Conservation (phyloP, 352 stramenopile species). For the Pythium biforme region DNA sequence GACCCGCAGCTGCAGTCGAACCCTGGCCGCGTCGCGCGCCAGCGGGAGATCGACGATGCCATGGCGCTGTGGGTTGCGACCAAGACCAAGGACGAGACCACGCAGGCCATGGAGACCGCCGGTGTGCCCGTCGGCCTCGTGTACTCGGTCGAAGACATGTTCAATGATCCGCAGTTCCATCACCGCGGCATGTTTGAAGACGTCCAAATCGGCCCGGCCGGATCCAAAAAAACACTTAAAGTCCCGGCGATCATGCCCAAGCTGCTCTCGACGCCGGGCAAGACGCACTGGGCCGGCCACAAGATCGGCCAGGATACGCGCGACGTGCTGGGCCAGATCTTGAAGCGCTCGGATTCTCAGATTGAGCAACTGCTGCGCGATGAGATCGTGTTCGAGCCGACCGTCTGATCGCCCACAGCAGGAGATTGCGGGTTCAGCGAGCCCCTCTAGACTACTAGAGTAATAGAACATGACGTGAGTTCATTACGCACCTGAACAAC, state of each 20-base stretch:
- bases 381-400: constrained; percentile 73
- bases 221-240: constrained; percentile 36
- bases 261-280: constrained; percentile 54
- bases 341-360: constrained; percentile 48
- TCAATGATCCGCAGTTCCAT: constrained; percentile 64
- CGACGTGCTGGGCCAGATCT: constrained; percentile 52
- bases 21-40: constrained; percentile 53
- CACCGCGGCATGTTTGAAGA: constrained; percentile 80
- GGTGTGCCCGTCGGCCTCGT: constrained; percentile 66
- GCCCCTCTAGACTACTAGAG: not conserved
- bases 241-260: constrained; percentile 80
- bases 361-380: constrained; percentile 54
- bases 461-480: too few species aligned
- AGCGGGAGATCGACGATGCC: constrained; percentile 61
- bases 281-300: constrained; percentile 61
- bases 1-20: constrained; percentile 69
- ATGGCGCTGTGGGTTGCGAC: constrained; percentile 55
- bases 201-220: constrained; percentile 42
- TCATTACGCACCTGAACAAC: too few species aligned
- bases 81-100: constrained; percentile 43
- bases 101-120: constrained; percentile 57
- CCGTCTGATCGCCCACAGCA: not conserved
- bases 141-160: constrained; percentile 83
- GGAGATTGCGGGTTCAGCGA: not conserved
- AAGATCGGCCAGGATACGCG: constrained; percentile 74